Evolutionary conservation across 179 eudicot species (phyloP).

Genomic region (Dionaea muscipula): DNA sequence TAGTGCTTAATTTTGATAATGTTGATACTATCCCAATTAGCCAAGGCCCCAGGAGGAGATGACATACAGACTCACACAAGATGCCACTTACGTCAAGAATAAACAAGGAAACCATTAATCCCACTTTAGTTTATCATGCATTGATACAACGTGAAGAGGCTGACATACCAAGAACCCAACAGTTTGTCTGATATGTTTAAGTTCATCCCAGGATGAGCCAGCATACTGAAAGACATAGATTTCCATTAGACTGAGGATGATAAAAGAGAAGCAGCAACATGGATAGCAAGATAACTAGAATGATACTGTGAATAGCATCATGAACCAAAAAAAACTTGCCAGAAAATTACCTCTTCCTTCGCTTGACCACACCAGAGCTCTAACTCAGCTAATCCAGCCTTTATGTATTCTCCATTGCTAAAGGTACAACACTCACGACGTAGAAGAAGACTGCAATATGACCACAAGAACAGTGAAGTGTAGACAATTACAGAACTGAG

Average conservation of each 20-base stretch:
- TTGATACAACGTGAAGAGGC: not conserved
- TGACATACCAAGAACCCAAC: constrained; percentile 24
- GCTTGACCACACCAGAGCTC: constrained; percentile 29
- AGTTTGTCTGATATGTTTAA: constrained; percentile 26
- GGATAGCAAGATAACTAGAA: not conserved
- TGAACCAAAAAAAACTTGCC: not conserved
- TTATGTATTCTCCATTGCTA: constrained; percentile 25
- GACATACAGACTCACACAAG: too few relatives aligned
- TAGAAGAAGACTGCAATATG: constrained; percentile 21
- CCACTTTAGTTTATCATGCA: not conserved
- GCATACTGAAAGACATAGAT: constrained; percentile 15
- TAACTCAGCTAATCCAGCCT: constrained; percentile 24
- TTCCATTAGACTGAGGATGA: not conserved
- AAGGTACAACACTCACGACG: constrained; percentile 27
- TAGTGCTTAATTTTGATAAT: too few relatives aligned
- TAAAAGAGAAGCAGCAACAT: not conserved
- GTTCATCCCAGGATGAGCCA: constrained; percentile 27
- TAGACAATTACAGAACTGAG: not conserved
- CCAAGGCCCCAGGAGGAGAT: too few relatives aligned
- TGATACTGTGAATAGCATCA: not conserved
- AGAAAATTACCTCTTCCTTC: constrained; percentile 20
- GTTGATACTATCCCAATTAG: too few relatives aligned
- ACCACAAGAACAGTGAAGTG: not conserved
- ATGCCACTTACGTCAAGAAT: too few relatives aligned
- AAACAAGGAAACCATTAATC: too few relatives aligned